Conservation (phyloP, 2,329 filamentous ascomycete species). For the Claviceps humidiphila region DNA sequence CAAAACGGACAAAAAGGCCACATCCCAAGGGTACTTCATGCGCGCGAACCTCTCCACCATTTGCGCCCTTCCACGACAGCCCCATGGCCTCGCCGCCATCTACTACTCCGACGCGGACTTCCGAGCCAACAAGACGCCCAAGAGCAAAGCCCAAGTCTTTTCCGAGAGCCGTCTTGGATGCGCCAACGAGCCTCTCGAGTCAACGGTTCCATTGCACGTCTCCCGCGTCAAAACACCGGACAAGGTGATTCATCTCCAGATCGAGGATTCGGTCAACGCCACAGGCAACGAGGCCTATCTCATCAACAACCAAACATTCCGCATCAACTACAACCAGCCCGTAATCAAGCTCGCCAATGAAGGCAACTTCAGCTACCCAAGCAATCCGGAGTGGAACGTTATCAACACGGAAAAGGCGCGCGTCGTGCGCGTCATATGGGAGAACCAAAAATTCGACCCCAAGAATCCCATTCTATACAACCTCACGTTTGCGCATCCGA, state of each 20-base stretch:
- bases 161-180: background rate
- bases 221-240: background rate
- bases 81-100: background rate
- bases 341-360: background rate
- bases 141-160: background rate
- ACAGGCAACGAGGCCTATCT: background rate
- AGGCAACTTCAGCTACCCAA: conserved; percentile 1
- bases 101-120: background rate
- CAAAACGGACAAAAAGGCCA: conserved; percentile 8
- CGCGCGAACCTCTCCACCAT: background rate
- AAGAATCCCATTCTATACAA: conserved; percentile 6
- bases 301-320: background rate
- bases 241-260: background rate
- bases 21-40: background rate
- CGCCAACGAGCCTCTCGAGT: background rate
- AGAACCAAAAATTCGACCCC: background rate
- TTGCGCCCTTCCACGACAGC: background rate
- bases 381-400: background rate
- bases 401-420: background rate
- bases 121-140: background rate
- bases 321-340: background rate
- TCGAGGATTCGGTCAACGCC: background rate
- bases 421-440: background rate
- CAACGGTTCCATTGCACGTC: background rate
- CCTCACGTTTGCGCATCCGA: conserved; percentile 17